Evolutionary conservation across 1,284 basidiomycete species (phyloP).

Genomic region (Amylostereum chailletii): DNA sequence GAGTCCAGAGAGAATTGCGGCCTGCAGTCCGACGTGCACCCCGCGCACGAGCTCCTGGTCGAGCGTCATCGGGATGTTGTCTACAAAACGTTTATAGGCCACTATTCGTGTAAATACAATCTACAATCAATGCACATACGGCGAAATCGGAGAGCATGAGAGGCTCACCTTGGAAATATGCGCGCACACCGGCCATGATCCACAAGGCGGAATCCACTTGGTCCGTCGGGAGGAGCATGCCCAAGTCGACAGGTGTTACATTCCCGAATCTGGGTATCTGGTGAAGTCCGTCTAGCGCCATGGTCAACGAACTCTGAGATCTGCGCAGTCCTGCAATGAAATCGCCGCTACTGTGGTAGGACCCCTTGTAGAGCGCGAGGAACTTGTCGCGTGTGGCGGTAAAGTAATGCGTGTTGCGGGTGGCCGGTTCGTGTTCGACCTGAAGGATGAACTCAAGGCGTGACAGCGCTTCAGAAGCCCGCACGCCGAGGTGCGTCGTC

Average conservation of each 20-base stretch:
- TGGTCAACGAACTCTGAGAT: background rate
- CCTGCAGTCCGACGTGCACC: conserved; percentile 28
- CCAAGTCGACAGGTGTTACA: conserved; percentile 33
- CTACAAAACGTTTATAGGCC: conserved; percentile 56
- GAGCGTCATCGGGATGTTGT: conserved; percentile 53
- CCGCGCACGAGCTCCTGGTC: conserved; percentile 49
- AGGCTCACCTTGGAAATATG: conserved; percentile 57
- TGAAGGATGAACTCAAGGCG: conserved; percentile 26
- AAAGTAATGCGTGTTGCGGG: conserved; percentile 23
- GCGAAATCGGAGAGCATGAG: background rate
- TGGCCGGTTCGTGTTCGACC: conserved; percentile 22
- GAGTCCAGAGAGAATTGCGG: conserved; percentile 33
- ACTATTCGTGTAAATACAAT: conserved; percentile 27
- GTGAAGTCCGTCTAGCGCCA: conserved; percentile 17
- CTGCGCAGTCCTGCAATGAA: conserved; percentile 11
- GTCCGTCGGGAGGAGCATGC: conserved; percentile 44
- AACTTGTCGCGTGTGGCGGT: conserved; percentile 20
- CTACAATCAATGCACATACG: background rate
- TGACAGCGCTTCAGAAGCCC: conserved; percentile 29
- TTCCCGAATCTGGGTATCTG: conserved; percentile 33
- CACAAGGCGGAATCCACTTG: conserved; percentile 42
- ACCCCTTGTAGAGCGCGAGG: conserved; percentile 19
- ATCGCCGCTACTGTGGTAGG: conserved; percentile 7
- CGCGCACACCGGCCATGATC: conserved; percentile 62
- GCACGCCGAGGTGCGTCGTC: conserved; percentile 35